A percentile compares a stretch with the other conserved stretches of the same genome.
Conservation (phyloP, 495 filamentous ascomycete species). For the Hypomontagnella monticulosa region DNA sequence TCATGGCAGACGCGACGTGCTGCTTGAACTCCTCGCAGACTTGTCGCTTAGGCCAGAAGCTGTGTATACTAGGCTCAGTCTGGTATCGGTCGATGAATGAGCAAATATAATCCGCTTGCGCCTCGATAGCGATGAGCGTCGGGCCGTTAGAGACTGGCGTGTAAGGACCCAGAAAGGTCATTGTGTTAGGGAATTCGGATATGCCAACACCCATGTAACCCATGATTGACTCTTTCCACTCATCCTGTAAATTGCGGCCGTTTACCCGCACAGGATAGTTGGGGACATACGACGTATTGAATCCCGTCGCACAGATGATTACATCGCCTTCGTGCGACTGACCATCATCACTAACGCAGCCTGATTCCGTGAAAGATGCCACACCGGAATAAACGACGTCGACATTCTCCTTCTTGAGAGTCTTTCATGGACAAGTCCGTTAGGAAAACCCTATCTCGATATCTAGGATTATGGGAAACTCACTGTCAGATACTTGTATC, state of each 20-base stretch:
- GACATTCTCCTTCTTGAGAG: constrained; percentile 59
- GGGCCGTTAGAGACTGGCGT: constrained; percentile 55
- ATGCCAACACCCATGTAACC: constrained; percentile 54
- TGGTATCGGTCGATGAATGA: constrained; percentile 58
- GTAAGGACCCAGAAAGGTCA: constrained; percentile 61
- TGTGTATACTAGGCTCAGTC: constrained; percentile 58
- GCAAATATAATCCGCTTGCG: constrained; percentile 56
- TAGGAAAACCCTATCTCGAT: background rate
- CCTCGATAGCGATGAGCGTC: constrained; percentile 53
- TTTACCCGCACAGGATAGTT: background rate
- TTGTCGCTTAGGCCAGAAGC: constrained; percentile 49
- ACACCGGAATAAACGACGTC: constrained; percentile 55
- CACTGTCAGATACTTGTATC: constrained; percentile 44
- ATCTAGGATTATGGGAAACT: constrained; percentile 45
- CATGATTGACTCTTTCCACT: constrained; percentile 50
- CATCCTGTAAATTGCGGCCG: constrained; percentile 46
- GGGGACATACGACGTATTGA: constrained; percentile 55
- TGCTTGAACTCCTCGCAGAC: constrained; percentile 53
- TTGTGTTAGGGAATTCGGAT: constrained; percentile 57
- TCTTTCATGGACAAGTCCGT: constrained; percentile 46
- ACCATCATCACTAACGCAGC: constrained; percentile 62
- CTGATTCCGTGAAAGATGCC: constrained; percentile 53
- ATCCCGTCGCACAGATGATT: constrained; percentile 58
- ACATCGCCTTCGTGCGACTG: constrained; percentile 56
- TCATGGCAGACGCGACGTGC: constrained; percentile 55